Conservation (phyloP, 306 rosid genomes). For the Glycine latifolia region DNA sequence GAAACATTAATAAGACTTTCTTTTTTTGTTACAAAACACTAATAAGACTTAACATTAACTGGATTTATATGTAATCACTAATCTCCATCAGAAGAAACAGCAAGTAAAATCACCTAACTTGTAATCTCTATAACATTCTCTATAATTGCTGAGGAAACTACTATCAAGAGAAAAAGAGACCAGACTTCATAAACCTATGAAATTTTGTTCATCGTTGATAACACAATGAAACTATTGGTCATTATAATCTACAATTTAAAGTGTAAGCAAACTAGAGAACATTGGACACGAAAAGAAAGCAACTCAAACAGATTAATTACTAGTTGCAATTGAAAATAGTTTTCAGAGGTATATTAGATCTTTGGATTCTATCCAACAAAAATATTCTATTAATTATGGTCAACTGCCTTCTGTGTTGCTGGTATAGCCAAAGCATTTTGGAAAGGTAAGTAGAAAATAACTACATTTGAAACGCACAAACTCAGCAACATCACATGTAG, state of each 20-base stretch:
- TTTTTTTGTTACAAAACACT: background rate
- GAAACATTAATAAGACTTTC: slow-evolving; percentile 6
- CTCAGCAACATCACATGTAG: background rate
- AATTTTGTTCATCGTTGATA: background rate
- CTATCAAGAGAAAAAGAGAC: background rate
- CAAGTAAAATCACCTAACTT: background rate
- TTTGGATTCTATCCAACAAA: background rate
- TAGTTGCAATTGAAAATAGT: background rate
- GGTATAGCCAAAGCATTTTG: slow-evolving; percentile 20
- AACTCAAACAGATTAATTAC: background rate
- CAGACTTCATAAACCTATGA: slow-evolving; percentile 15
- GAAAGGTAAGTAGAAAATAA: slow-evolving; percentile 29
- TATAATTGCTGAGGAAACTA: slow-evolving; percentile 3
- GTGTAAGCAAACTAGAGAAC: slow-evolving; percentile 10
- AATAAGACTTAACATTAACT: slow-evolving; percentile 30
- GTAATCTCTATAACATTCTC: background rate
- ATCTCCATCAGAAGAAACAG: slow-evolving; percentile 12
- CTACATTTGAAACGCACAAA: slow-evolving; percentile 6
- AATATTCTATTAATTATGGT: background rate
- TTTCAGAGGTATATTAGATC: slow-evolving; percentile 7
- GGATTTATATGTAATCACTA: background rate
- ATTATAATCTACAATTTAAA: background rate
- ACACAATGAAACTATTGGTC: background rate
- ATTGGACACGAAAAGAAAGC: slow-evolving; percentile 17
- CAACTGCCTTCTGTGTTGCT: slow-evolving; percentile 9